These are phyloP conservation scores for Coemansia sp. DNA, from an alignment of 192 early-diverging fungal genomes.

Conservation along the genomic window DNA sequence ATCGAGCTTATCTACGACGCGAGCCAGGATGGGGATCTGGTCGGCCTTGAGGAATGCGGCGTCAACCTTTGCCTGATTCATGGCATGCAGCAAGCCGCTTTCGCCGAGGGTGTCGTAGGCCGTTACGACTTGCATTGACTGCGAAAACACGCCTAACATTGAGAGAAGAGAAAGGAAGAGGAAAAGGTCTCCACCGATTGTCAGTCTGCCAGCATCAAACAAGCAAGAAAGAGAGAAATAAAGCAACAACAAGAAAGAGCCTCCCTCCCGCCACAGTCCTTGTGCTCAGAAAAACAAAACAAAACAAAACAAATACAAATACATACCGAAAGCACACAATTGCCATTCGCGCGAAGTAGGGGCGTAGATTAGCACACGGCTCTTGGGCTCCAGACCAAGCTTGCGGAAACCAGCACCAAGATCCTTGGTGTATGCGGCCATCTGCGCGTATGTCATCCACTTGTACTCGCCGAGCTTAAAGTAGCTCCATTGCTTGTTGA, in stretches of 20 bases:
- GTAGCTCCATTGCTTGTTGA: slow-evolving; percentile 87
- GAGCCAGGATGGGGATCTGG: slow-evolving; percentile 49
- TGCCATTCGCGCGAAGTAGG: slow-evolving; percentile 61
- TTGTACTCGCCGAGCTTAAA: slow-evolving; percentile 73
- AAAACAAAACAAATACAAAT: slow-evolving; percentile 25
- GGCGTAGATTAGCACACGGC: slow-evolving; percentile 66
- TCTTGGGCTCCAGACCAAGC: slow-evolving; percentile 37
- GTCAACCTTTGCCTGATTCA: slow-evolving; percentile 81
- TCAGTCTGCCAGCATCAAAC: neutral
- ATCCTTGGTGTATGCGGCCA: slow-evolving; percentile 27
- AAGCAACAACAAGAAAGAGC: neutral
- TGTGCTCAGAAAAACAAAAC: neutral
- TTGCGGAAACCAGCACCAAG: slow-evolving; percentile 38
- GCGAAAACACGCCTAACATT: slow-evolving; percentile 51
- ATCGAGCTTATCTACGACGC: slow-evolving; percentile 31
- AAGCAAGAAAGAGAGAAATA: neutral
- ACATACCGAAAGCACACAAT: slow-evolving; percentile 33
- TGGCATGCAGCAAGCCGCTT: slow-evolving; percentile 81
- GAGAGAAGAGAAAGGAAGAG: neutral
- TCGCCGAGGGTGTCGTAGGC: slow-evolving; percentile 86
- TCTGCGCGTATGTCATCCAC: slow-evolving; percentile 51
- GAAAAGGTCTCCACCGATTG: slow-evolving; percentile 1
- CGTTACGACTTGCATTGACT: slow-evolving; percentile 77
- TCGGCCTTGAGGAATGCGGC: slow-evolving; percentile 68
- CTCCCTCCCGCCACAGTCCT: neutral